Evolutionary conservation across 2,329 filamentous ascomycete species (phyloP), one percentile per base, ranked within the genome.

Genomic region (Botrytis elliptica): DNA sequence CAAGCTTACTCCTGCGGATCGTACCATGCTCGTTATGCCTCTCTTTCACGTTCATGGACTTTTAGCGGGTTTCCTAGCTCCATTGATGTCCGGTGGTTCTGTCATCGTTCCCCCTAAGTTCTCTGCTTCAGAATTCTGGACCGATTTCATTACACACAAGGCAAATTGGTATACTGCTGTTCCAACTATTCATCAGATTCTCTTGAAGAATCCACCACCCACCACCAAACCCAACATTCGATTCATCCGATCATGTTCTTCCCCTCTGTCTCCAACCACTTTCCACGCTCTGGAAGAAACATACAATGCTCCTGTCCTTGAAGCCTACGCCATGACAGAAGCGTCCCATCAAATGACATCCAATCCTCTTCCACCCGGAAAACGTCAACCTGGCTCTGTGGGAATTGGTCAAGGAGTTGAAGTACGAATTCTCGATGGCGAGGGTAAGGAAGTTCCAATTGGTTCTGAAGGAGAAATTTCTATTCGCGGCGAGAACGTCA

Each of bases 101-200:
- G 92, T 94, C 75, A 86, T 97, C 73, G 91, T 97, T 8, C 93
- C 93, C 3, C 79, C 86, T 71, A 92, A 91, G 80, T 97, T 97
- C 87, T 95, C 93, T 6, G 93, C 94, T 14, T 88, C 88, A 1
- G 90, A 93, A 33, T 97, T 97, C 84, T 97, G 94, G 94, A 82
- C 83, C 38, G 91, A 96, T 81, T 96, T 96, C 79, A 86, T 86
- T 77, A 85, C 86, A 9, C 86, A 94, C 84, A 86, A 89, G 76
- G 94, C 93, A 40, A 97, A 93, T 82, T 97, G 94, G 94, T 97
- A 96, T 84, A 96, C 93, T 0, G 94, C 94, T 1, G 94, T 96
- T n/a, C 94, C 94, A 1, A 97, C 94, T 0, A 97, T 97, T 81
- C 94, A 97, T 82, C 93, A 96, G 81, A 95, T 97, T 79, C 86